Evolutionary conservation across 768 basidiomycete species (phyloP).

Genomic region (Gymnopilus junonius): DNA sequence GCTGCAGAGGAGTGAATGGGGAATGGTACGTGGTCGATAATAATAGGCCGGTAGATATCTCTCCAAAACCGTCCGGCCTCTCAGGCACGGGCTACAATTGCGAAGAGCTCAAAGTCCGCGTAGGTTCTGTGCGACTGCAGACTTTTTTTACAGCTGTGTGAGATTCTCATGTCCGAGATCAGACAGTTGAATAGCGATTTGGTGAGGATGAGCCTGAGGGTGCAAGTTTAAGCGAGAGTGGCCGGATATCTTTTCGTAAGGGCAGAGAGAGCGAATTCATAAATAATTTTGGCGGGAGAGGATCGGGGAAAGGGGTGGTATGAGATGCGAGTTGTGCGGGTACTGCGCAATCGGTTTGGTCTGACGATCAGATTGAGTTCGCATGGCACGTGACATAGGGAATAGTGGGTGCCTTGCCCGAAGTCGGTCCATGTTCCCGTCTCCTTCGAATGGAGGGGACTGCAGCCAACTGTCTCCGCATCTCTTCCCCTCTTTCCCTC

Average conservation of each 20-base stretch:
- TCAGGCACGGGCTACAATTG: slow-evolving; percentile 12
- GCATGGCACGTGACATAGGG: slow-evolving; percentile 14
- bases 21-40: not conserved
- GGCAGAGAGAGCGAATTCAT: not conserved
- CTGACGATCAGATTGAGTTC: slow-evolving; percentile 4
- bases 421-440: slow-evolving; percentile 22
- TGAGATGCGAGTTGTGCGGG: not conserved
- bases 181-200: not conserved
- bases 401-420: slow-evolving; percentile 15
- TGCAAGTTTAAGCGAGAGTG: not conserved
- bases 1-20: not conserved
- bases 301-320: not conserved
- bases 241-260: not conserved
- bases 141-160: slow-evolving; percentile 1
- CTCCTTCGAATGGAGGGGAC: slow-evolving; percentile 16
- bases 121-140: slow-evolving; percentile 4
- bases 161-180: slow-evolving; percentile 7
- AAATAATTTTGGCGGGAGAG: not conserved
- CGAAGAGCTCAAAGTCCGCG: slow-evolving; percentile 18
- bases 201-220: not conserved
- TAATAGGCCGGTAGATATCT: slow-evolving; percentile 10
- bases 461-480: slow-evolving; percentile 15
- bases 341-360: slow-evolving; percentile 2
- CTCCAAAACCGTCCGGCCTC: slow-evolving; percentile 5
- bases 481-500: slow-evolving; percentile 13